Evolutionary conservation across 208 protist genomes (phyloP), one percentile per base, ranked within the genome.

Genomic region (Wallacemonas sp.): DNA sequence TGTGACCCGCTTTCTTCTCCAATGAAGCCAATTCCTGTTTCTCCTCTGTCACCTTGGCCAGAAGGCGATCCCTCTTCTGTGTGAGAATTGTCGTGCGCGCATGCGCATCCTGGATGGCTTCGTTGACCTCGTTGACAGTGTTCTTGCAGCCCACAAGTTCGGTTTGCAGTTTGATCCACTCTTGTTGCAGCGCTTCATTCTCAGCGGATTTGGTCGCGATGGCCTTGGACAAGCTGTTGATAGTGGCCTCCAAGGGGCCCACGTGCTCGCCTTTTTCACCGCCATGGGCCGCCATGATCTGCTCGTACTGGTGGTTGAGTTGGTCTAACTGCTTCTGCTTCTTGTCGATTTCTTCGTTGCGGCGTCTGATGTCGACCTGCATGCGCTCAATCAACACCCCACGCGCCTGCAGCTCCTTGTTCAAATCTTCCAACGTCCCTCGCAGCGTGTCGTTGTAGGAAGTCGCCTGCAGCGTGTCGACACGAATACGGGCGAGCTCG

Each of bases 291-390:
- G 73, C 73, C 2, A 96, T 64, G 37, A 97, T 73, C 45, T 90
- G 74, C 59, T 97, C 96, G 63, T 97, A 97, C 58, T 96, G 91
- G 37, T 94, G 84, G 79, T 99, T 99, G 33, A 98, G 89, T 65
- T 94, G 79, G 67, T 98, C 97, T 22, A 99, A 79, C 60, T 97
- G 84, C 66, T 93, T 96, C 71, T 98, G 96, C 79, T 99, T 99
- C 46, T 91, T 82, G 67, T 98, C 95, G 55, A 99, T 97, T 58
- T 98, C 96, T 61, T 98, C 95, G 76, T 98, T 89, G 21, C 91
- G 81, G 48, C 93, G 87, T 30, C 96, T 84, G 45, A 98, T 98
- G 68, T 98, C 96, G n/a, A 85, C 50, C 73, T 98, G 94, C 87
- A 98, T 98, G 38, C 90, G 82, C 48, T 97, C 89, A 57, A 98